These are phyloP conservation scores for Andalucia godoyi DNA, from an alignment of 78 protist species.

Conservation along the genomic window DNA sequence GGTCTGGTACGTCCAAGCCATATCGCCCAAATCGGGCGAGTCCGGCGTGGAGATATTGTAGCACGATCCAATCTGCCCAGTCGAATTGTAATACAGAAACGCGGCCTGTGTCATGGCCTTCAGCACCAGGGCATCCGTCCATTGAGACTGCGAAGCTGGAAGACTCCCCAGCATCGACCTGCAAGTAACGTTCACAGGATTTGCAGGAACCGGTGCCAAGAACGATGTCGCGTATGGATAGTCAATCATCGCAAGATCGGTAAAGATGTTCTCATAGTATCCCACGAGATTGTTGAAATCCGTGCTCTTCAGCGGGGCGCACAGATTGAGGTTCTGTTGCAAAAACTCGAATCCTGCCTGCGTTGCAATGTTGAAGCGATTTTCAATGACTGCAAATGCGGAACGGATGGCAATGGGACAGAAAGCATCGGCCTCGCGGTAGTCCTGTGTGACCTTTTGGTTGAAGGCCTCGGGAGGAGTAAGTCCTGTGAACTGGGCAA, in stretches of 20 bases:
- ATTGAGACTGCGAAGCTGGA: neutral
- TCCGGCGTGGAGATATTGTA: neutral
- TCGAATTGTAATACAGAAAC: conserved; percentile 23
- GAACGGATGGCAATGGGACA: neutral
- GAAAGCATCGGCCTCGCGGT: neutral
- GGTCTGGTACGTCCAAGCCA: conserved; percentile 39
- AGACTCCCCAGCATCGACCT: neutral
- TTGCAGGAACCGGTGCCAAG: conserved; percentile 41
- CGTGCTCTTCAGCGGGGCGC: neutral
- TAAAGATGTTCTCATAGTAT: neutral
- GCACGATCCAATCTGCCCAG: conserved; percentile 26
- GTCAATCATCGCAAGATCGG: conserved; percentile 10
- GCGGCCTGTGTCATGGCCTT: neutral
- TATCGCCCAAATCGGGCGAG: neutral
- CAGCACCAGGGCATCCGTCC: neutral
- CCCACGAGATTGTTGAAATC: neutral
- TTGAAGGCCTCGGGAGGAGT: neutral
- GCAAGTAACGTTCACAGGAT: conserved; percentile 44
- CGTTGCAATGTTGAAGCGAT: neutral
- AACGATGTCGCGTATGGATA: conserved; percentile 42
- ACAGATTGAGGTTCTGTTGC: neutral
- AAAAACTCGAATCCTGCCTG: neutral
- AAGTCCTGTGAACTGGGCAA: neutral
- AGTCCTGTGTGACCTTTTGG: neutral
- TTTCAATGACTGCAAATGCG: neutral